Percentiles rank a stretch among this genome's conserved stretches.
Conservation (phyloP, 2,329 filamentous ascomycete species). For the Epichloe sylvatica region DNA sequence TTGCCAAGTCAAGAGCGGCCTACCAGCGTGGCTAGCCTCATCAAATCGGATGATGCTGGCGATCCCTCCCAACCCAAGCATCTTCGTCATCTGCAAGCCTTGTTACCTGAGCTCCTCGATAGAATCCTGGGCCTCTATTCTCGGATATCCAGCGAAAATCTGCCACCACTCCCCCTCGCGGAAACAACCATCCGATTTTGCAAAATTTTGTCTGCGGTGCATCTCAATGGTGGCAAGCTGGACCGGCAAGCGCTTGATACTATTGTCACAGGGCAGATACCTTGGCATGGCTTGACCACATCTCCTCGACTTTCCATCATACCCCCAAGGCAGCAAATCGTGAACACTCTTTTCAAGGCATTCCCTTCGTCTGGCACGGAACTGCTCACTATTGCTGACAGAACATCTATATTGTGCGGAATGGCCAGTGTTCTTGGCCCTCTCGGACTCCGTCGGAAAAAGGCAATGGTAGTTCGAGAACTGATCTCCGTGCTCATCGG, state of each 20-base stretch:
- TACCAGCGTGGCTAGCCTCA: slow-evolving; percentile 18
- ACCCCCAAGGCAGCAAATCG: slow-evolving; percentile 49
- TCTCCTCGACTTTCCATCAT: slow-evolving; percentile 41
- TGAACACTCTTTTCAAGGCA: slow-evolving; percentile 51
- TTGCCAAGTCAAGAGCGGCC: slow-evolving; percentile 34
- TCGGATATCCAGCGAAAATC: slow-evolving; percentile 53
- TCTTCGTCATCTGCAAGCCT: slow-evolving; percentile 37
- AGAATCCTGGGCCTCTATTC: slow-evolving; percentile 63
- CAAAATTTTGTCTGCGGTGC: slow-evolving; percentile 53
- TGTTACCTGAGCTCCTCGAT: slow-evolving; percentile 62
- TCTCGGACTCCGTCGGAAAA: slow-evolving; percentile 73
- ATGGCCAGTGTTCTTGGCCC: slow-evolving; percentile 75
- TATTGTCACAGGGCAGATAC: slow-evolving; percentile 48
- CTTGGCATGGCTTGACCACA: slow-evolving; percentile 34
- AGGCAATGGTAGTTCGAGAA: slow-evolving; percentile 78
- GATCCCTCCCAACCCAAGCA: slow-evolving; percentile 36
- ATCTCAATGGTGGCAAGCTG: slow-evolving; percentile 50
- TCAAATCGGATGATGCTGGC: slow-evolving; percentile 15
- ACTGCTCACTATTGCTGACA: slow-evolving; percentile 57
- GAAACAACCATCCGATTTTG: slow-evolving; percentile 62
- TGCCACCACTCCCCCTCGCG: slow-evolving; percentile 57
- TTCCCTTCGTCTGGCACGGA: slow-evolving; percentile 55
- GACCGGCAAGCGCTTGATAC: slow-evolving; percentile 46
- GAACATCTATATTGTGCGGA: slow-evolving; percentile 66
- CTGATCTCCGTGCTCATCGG: slow-evolving; percentile 70